Conservation (phyloP, 2,329 filamentous ascomycete genomes). For the Apiospora koreana region DNA sequence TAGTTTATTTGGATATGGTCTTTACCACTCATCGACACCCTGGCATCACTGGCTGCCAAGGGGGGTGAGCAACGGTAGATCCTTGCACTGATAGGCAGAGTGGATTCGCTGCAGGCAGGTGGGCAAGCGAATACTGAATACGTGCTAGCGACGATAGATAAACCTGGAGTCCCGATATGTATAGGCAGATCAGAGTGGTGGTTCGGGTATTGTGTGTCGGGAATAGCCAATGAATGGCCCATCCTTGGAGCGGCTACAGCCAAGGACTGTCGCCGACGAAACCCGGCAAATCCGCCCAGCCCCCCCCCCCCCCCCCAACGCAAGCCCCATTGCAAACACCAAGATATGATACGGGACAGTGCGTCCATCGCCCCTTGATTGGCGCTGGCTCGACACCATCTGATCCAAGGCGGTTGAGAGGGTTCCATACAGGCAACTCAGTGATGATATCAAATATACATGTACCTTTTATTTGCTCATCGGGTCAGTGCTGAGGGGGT, state of each 20-base stretch:
- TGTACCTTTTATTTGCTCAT: too few species aligned
- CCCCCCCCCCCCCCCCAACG: background rate
- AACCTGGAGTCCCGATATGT: background rate
- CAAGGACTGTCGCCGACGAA: background rate
- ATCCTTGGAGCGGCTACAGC: background rate
- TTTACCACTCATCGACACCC: too few species aligned
- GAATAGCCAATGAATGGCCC: background rate
- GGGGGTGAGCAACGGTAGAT: background rate
- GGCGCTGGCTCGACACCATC: too few species aligned
- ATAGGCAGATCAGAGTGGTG: background rate
- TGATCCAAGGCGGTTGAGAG: background rate
- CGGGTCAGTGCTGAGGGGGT: too few species aligned
- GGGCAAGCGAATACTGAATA: background rate
- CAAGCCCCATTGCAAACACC: background rate
- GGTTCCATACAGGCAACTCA: background rate
- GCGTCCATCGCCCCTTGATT: background rate
- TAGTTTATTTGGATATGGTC: background rate
- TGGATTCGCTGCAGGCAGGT: background rate
- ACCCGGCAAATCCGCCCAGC: background rate
- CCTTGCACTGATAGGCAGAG: conserved; percentile 3
- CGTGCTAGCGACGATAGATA: background rate
- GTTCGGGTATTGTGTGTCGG: background rate
- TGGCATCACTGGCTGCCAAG: background rate
- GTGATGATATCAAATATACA: background rate
- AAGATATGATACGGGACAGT: background rate